Percentiles rank a stretch among this genome's conserved stretches.
phyloP scores from a whole-genome alignment of 805 yeast species.

The Wickerhamiella occidentalis region DNA sequence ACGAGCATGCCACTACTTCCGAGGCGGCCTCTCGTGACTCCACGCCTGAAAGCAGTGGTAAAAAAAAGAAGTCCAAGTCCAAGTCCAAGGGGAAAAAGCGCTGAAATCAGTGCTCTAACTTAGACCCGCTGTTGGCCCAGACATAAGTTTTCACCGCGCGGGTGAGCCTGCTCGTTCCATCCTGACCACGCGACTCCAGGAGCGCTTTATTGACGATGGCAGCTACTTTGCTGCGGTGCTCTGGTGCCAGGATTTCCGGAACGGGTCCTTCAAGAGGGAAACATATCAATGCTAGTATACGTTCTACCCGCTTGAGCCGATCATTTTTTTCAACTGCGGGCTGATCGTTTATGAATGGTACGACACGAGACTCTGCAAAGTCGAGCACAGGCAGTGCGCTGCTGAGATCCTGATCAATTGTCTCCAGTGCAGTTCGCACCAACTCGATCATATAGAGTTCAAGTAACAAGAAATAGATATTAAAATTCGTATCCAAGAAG shows the following conservation, averaged over 20 bases:
- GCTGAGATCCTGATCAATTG: slow-evolving; percentile 16
- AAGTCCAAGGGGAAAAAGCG: slow-evolving; percentile 12
- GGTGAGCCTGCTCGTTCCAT: slow-evolving; percentile 33
- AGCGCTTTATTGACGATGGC: slow-evolving; percentile 58
- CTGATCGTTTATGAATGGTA: slow-evolving; percentile 24
- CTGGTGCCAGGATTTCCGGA: slow-evolving; percentile 24
- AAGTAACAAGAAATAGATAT: slow-evolving; percentile 59
- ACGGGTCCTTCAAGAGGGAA: slow-evolving; percentile 29
- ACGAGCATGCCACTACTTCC: neutral
- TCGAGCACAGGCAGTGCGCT: slow-evolving; percentile 22
- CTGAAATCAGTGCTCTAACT: slow-evolving; percentile 12
- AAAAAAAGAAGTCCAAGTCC: slow-evolving; percentile 9
- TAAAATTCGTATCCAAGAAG: slow-evolving; percentile 48
- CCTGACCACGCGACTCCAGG: slow-evolving; percentile 31
- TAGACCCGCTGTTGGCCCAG: slow-evolving; percentile 45
- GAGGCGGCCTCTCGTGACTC: neutral
- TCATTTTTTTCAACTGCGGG: slow-evolving; percentile 16
- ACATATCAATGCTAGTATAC: slow-evolving; percentile 69
- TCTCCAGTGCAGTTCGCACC: slow-evolving; percentile 36
- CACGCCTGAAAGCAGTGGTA: neutral
- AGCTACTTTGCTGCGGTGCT: slow-evolving; percentile 54
- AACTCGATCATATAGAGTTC: slow-evolving; percentile 68
- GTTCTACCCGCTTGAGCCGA: slow-evolving; percentile 61
- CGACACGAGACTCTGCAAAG: slow-evolving; percentile 34
- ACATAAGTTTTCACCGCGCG: slow-evolving; percentile 49